phyloP scores from a whole-genome alignment of 2,329 filamentous ascomycete species.

The Leptodontidium sp. region DNA sequence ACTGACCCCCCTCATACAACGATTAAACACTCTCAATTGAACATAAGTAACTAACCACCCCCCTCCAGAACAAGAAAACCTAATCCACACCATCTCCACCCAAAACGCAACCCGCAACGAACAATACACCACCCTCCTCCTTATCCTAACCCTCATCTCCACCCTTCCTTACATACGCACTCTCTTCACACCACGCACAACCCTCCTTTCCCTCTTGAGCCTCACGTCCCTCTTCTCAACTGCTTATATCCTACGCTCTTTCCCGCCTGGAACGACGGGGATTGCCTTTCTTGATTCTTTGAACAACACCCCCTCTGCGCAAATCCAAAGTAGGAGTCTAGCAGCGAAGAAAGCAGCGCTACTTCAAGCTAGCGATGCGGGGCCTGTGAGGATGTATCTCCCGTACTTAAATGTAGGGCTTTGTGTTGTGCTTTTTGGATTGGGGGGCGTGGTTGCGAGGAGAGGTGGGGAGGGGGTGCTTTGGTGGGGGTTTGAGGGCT shows the following conservation, averaged over 20 bases:
- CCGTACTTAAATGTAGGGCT: constrained; percentile 67
- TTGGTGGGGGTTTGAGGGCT: constrained; percentile 55
- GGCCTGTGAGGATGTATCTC: constrained; percentile 65
- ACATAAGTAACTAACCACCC: constrained; percentile 34
- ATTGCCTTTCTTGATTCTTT: constrained; percentile 58
- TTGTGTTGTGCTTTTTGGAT: constrained; percentile 59
- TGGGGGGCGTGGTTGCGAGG: constrained; percentile 51
- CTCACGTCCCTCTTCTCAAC: constrained; percentile 71
- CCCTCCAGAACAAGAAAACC: constrained; percentile 66
- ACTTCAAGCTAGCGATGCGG: constrained; percentile 42
- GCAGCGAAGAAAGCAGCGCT: constrained; percentile 10
- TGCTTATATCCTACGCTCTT: constrained; percentile 64
- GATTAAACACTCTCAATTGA: neutral
- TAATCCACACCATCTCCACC: constrained; percentile 63
- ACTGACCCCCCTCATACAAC: neutral
- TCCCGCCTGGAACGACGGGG: constrained; percentile 64
- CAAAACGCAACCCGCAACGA: constrained; percentile 66
- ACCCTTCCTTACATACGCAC: constrained; percentile 62
- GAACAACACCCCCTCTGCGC: constrained; percentile 28
- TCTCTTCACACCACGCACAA: constrained; percentile 51
- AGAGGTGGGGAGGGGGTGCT: constrained; percentile 37
- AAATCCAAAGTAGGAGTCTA: neutral
- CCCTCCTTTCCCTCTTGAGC: constrained; percentile 58
- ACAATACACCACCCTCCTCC: constrained; percentile 65
- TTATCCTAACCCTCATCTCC: constrained; percentile 65